Evolutionary conservation across 1,284 basidiomycete species (phyloP).

Genomic region (Lentinula novae-zelandiae): DNA sequence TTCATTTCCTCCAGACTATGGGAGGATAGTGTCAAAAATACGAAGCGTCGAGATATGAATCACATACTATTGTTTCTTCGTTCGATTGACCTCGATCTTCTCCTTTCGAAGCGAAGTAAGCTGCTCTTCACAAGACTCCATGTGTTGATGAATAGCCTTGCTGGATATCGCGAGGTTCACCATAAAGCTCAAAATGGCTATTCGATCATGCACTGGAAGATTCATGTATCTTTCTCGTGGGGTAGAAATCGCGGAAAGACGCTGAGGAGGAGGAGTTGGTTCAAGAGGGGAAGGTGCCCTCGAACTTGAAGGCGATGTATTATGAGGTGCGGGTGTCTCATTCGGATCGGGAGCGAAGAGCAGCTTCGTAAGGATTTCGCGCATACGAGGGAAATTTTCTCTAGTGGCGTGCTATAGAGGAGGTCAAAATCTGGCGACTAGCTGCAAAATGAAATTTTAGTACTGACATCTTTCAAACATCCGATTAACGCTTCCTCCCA

Average conservation of each 20-base stretch:
- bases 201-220: slow-evolving; percentile 75
- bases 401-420: slow-evolving; percentile 67
- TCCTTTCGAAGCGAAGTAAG: slow-evolving; percentile 93
- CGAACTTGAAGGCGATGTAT: slow-evolving; percentile 42
- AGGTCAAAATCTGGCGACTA: slow-evolving; percentile 14
- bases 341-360: slow-evolving; percentile 61
- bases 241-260: slow-evolving; percentile 37
- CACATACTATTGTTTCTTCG: slow-evolving; percentile 82
- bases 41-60: neutral
- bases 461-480: slow-evolving; percentile 82
- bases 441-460: slow-evolving; percentile 1
- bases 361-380: slow-evolving; percentile 72
- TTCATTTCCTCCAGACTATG: slow-evolving; percentile 72
- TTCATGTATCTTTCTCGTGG: slow-evolving; percentile 73
- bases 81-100: slow-evolving; percentile 89
- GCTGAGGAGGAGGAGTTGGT: slow-evolving; percentile 24
- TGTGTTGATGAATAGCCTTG: slow-evolving; percentile 80
- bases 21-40: slow-evolving; percentile 12
- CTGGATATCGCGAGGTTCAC: slow-evolving; percentile 89
- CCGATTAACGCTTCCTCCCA: slow-evolving; percentile 89
- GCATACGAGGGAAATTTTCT: slow-evolving; percentile 70
- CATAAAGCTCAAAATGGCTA: slow-evolving; percentile 85
- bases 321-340: slow-evolving; percentile 35
- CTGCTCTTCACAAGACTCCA: slow-evolving; percentile 88
- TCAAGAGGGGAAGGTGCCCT: slow-evolving; percentile 36